These are phyloP conservation scores for Flaveria floridana DNA, from an alignment of 140 eudicot genomes.

Conservation along the genomic window DNA sequence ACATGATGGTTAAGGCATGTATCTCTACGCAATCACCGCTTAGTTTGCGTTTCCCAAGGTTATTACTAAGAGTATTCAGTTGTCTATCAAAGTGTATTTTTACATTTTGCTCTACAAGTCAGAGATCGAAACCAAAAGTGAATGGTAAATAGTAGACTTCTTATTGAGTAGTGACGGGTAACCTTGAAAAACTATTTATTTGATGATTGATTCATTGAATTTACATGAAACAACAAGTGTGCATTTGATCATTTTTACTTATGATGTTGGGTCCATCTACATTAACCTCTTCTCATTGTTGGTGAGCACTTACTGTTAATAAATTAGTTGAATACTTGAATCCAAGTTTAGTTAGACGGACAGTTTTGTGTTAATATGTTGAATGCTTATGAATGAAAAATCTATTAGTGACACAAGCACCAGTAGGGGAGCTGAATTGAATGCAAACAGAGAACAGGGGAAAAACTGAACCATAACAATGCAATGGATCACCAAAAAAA, in stretches of 20 bases:
- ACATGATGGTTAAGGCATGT: background rate
- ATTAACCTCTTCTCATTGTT: background rate
- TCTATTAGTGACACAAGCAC: conserved; percentile 1
- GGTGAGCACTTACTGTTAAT: background rate
- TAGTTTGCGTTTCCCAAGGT: background rate
- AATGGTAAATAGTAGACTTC: background rate
- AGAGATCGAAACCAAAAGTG: background rate
- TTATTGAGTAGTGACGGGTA: background rate
- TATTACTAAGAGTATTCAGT: background rate
- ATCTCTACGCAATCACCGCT: background rate
- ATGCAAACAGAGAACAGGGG: background rate
- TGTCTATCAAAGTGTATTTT: background rate
- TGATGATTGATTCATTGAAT: background rate
- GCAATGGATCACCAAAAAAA: background rate
- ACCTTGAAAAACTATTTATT: background rate
- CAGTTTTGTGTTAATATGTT: conserved; percentile 10
- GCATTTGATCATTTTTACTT: background rate
- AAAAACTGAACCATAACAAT: background rate
- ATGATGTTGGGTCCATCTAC: conserved; percentile 11
- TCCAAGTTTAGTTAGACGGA: background rate
- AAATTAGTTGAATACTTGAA: conserved; percentile 9
- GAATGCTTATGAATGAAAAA: background rate
- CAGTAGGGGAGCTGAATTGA: background rate
- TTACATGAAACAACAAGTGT: background rate
- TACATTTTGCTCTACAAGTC: background rate